Percentiles rank a stretch among this genome's conserved stretches.
These are phyloP conservation scores for Suhomyces atakaporum DNA, from an alignment of 1,139 yeast genomes.

Conservation along the genomic window DNA sequence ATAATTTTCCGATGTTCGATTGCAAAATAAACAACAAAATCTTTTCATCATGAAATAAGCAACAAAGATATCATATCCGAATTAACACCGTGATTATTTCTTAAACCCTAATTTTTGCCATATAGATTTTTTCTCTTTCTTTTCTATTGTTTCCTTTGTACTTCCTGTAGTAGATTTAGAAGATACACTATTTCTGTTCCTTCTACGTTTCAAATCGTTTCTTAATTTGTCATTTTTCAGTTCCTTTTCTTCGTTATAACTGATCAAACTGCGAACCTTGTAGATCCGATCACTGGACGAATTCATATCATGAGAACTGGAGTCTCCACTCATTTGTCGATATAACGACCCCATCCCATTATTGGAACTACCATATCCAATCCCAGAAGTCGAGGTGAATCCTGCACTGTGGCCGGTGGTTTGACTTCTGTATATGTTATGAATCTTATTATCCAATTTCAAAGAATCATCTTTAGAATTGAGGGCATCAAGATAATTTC, in stretches of 20 bases:
- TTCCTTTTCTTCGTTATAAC: constrained; percentile 31
- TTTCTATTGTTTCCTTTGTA: constrained; percentile 15
- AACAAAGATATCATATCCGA: too few species aligned
- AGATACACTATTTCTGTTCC: constrained; percentile 12
- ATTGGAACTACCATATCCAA: constrained; percentile 4
- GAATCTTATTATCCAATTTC: constrained; percentile 31
- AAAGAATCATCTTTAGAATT: constrained; percentile 25
- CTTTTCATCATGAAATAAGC: too few species aligned
- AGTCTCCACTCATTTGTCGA: constrained; percentile 13
- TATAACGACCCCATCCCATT: constrained; percentile 6
- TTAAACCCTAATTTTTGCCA: constrained; percentile 37
- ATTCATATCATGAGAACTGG: constrained; percentile 8
- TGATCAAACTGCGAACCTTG: constrained; percentile 41
- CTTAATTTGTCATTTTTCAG: constrained; percentile 27
- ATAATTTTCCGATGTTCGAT: too few species aligned
- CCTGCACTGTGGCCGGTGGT: constrained; percentile 15
- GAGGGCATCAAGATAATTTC: constrained; percentile 24
- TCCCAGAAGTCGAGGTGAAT: constrained; percentile 3
- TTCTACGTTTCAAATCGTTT: constrained; percentile 19
- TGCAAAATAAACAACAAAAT: too few species aligned
- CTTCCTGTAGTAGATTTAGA: constrained; percentile 15
- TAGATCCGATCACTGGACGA: constrained; percentile 27
- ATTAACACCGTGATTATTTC: constrained; percentile 21
- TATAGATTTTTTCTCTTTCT: constrained; percentile 28
- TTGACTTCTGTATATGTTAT: constrained; percentile 35